Conservation (phyloP, 768 basidiomycete genomes). For the Suillus cothurnatus region DNA sequence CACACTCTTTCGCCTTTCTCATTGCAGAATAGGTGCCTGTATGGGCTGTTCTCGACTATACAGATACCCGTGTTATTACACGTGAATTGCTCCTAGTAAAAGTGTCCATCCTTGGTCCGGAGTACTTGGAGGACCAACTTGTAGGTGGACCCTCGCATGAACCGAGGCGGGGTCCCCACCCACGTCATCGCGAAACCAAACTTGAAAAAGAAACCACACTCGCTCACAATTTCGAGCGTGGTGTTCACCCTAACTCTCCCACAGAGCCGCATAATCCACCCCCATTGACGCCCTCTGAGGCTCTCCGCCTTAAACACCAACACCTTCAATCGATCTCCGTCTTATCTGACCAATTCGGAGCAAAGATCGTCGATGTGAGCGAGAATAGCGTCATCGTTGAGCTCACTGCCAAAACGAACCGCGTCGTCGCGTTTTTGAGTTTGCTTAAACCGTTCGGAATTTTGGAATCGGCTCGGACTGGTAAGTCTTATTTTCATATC, state of each 20-base stretch:
- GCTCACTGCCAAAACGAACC: conserved; percentile 86
- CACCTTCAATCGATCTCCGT: conserved; percentile 86
- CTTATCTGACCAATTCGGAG: conserved; percentile 87
- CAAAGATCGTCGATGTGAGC: conserved; percentile 91
- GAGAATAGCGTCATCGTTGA: conserved; percentile 96
- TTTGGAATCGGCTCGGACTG: conserved; percentile 92
- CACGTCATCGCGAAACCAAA: conserved; percentile 46
- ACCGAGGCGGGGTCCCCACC: conserved; percentile 47
- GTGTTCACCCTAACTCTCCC: conserved; percentile 42
- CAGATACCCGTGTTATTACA: conserved; percentile 85
- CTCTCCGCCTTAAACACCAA: conserved; percentile 85
- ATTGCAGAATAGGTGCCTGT: conserved; percentile 80
- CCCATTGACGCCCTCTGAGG: conserved; percentile 75
- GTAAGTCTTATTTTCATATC: conserved; percentile 44
- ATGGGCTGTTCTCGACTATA: conserved; percentile 99
- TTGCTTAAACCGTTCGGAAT: conserved; percentile 94
- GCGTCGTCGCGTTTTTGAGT: conserved; percentile 92
- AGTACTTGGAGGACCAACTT: conserved; percentile 93
- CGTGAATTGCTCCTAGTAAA: conserved; percentile 96
- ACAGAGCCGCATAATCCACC: conserved; percentile 8
- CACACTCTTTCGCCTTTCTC: neutral
- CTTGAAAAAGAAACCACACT: conserved; percentile 70
- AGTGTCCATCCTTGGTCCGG: conserved; percentile 95
- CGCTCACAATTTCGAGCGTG: conserved; percentile 77
- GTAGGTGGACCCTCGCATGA: conserved; percentile 83